Evolutionary conservation across 2,329 filamentous ascomycete genomes (phyloP).

Genomic region (Madurella fahalii): DNA sequence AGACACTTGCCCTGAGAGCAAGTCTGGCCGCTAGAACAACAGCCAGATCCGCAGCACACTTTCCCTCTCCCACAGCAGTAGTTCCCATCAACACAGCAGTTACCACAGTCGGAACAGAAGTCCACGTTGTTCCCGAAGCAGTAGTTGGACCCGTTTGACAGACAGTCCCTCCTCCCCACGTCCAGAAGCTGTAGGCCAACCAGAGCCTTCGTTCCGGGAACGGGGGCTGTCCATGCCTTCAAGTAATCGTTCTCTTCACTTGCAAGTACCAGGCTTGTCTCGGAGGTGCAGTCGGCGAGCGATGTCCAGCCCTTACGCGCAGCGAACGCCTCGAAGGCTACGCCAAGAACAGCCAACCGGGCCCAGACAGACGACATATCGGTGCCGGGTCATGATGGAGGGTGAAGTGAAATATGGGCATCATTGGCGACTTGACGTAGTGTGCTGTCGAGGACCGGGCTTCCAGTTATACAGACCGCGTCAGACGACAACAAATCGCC

Average conservation of each 20-base stretch:
- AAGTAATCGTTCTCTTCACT: not conserved
- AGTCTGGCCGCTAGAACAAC: constrained; percentile 30
- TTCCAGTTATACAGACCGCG: constrained; percentile 14
- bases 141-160: constrained; percentile 33
- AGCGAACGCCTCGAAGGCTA: not conserved
- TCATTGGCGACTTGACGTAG: constrained; percentile 1
- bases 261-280: not conserved
- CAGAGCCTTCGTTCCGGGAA: constrained; percentile 22
- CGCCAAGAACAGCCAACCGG: constrained; percentile 13
- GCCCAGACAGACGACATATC: constrained; percentile 16
- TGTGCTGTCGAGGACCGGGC: not conserved
- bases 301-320: not conserved
- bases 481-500: constrained; percentile 16
- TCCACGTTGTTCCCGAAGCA: constrained; percentile 30
- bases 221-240: constrained; percentile 15
- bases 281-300: not conserved
- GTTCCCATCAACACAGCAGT: constrained; percentile 27
- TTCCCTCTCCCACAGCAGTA: constrained; percentile 28
- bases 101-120: constrained; percentile 30
- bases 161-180: constrained; percentile 26
- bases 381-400: constrained; percentile 19
- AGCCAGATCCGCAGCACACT: constrained; percentile 31
- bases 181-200: constrained; percentile 16
- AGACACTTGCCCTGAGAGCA: constrained; percentile 30
- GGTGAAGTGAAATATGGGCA: not conserved